Evolutionary conservation across 1,284 basidiomycete species (phyloP), one percentile per base, ranked within the genome.

Genomic region (Cutaneotrichosporon cyanovorans): DNA sequence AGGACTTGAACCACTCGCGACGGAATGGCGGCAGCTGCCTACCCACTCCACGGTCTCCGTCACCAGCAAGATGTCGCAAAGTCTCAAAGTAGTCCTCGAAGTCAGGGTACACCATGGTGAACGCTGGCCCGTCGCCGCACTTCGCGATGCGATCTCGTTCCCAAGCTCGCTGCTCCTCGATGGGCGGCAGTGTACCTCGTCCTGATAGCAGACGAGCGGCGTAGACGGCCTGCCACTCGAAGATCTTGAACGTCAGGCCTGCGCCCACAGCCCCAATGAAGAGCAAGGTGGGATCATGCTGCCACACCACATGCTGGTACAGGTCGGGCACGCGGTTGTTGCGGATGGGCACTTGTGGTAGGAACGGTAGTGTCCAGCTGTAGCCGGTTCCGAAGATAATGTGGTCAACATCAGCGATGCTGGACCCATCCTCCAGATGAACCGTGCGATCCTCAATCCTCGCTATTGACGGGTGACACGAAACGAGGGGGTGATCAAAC

Each of bases 241-340:
- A 63, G 46, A 63, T 59, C 18, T 60, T 58, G 50, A 64, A 63
- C 4, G 64, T 59, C 1, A 58, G 50, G 8, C 61, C 65, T 20
- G 61, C 62, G 25, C 61, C 55, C 31, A 56, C 55, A 2, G 62
- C 40, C 9, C 61, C 59, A 48, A 66, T 34, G 46, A 78, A 77
- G 0, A 70, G 68, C 10, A 78, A 59, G 6, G 75, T 75, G 1
- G 76, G 76, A 45, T 78, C 75, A 20, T 74, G 73, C 39, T 76
- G 76, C 56, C 74, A 77, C 51, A 77, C 73, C 0, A 73, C 57
- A 47, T 77, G 76, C 16, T 74, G 62, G 49, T 75, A 73, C 5
- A 77, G 62, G 5, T 75, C 71, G 2, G 74, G 73, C 14, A 78
- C 61, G 42, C 74, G 71, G 8, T 66, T 70, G 30, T 76, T 73